Evolutionary conservation across 305 asterid genomes (phyloP), one percentile per base, ranked within the genome.

Genomic region (Fraxinus velutina): DNA sequence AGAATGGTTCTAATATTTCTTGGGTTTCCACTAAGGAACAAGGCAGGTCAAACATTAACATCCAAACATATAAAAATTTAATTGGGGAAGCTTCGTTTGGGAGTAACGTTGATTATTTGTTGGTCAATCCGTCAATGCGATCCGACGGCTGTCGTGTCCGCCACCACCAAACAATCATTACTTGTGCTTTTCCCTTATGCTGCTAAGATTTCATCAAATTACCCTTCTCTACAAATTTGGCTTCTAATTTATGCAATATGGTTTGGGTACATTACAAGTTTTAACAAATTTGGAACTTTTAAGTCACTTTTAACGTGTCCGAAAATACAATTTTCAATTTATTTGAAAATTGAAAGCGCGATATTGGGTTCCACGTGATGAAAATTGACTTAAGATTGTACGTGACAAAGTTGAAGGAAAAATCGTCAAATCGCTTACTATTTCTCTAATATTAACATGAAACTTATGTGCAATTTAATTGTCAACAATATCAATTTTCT

Each of bases 71-170:
- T 1, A 66, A 36, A 73, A 74, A 72, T 42, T 42, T 10, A 42
- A 42, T 9, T 71, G 3, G 6, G 87, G 85, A 75, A 76, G 50
- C 42, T 77, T 36, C 79, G 47, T 19, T 55, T 1, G 50, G 75
- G 73, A 75, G 36, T 15, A 34, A 33, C 30, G 71, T 57, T n/a
- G 27, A 37, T 3, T 73, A 5, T 37, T 50, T 27, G 42, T 47
- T 10, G 34, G 85, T 29, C 74, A 68, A 68, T 29, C 39, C 74
- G 83, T 77, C 86, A 73, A 83, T 8, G 80, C 32, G 62, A 60
- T 68, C 60, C 17, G 83, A 77, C 82, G 84, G 77, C 83, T 79
- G 85, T 80, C 82, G 89, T 42, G 88, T 81, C 80, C 55, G 84
- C 83, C 79, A 73, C 82, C 52, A n/a, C 81, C n/a, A 44, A 64